A percentile compares a stretch with the other conserved stretches of the same genome.
Evolutionary conservation across 352 stramenopile genomes (phyloP).

Genomic region (Globisporangium okanoganense): DNA sequence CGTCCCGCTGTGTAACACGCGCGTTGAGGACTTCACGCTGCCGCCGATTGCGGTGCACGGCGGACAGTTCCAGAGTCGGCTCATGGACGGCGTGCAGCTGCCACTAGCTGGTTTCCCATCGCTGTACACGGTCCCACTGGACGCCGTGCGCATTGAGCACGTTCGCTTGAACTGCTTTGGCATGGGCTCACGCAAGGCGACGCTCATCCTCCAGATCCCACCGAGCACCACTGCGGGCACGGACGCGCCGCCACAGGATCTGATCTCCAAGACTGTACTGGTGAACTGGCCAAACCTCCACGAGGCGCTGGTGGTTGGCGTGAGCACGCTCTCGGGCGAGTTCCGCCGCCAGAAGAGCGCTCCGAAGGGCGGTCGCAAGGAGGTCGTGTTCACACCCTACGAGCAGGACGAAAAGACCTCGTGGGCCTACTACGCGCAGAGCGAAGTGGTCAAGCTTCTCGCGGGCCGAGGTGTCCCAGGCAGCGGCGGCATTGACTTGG

Average conservation of each 20-base stretch:
- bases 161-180: slow-evolving; percentile 95
- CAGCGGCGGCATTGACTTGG: slow-evolving; percentile 92
- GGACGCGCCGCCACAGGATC: slow-evolving; percentile 25
- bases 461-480: slow-evolving; percentile 74
- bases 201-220: slow-evolving; percentile 63
- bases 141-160: slow-evolving; percentile 51
- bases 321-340: slow-evolving; percentile 62
- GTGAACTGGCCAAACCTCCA: slow-evolving; percentile 99
- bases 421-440: slow-evolving; percentile 64
- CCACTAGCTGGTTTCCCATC: slow-evolving; percentile 77
- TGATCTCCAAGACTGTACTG: slow-evolving; percentile 79
- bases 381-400: slow-evolving; percentile 43
- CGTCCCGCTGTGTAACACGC: slow-evolving; percentile 60
- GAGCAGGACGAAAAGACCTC: slow-evolving; percentile 51
- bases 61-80: slow-evolving; percentile 65
- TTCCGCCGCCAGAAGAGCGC: slow-evolving; percentile 37
- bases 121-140: slow-evolving; percentile 56
- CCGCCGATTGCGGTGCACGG: slow-evolving; percentile 37
- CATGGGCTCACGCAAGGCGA: slow-evolving; percentile 77
- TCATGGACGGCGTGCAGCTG: slow-evolving; percentile 71
- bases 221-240: slow-evolving; percentile 20
- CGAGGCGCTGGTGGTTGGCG: slow-evolving; percentile 88
- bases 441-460: slow-evolving; percentile 69
- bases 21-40: slow-evolving; percentile 48
- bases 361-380: slow-evolving; percentile 13